A percentile compares a stretch with the other conserved stretches of the same genome.
phyloP scores from a whole-genome alignment of 228 moss, liverwort and hornwort species.

The Sphagnum fallax region DNA sequence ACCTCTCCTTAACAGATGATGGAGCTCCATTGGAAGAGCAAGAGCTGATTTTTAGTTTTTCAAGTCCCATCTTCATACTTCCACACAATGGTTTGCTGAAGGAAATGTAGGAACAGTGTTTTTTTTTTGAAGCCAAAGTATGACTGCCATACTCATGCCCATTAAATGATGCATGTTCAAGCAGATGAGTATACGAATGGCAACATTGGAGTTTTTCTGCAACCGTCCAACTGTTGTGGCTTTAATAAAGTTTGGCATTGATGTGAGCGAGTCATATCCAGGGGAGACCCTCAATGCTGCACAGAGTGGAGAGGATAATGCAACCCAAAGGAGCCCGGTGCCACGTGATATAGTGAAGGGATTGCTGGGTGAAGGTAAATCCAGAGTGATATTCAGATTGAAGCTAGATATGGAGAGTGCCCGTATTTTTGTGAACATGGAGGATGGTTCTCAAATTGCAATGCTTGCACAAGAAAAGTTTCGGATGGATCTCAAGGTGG shows the following conservation, averaged over 20 bases:
- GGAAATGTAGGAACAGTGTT: no score
- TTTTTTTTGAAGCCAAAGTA: no score
- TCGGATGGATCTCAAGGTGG: constrained; percentile 72
- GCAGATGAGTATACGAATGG: constrained; percentile 83
- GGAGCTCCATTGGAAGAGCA: no score
- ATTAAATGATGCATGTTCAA: neutral
- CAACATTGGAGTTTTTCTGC: constrained; percentile 93
- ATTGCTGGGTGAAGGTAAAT: constrained; percentile 76
- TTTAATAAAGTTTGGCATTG: constrained; percentile 81
- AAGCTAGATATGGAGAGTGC: constrained; percentile 92
- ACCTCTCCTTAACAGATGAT: no score
- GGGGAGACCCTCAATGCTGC: constrained; percentile 9
- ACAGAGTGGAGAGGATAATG: constrained; percentile 20
- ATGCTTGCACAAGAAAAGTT: constrained; percentile 82
- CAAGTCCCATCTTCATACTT: no score
- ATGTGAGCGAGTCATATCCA: constrained; percentile 58
- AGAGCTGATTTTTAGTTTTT: no score
- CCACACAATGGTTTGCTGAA: no score
- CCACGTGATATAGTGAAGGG: constrained; percentile 75
- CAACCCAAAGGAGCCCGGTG: constrained; percentile 22
- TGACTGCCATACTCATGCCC: no score
- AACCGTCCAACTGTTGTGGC: constrained; percentile 88
- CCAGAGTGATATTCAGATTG: constrained; percentile 75
- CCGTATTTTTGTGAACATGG: constrained; percentile 82
- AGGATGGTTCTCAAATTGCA: constrained; percentile 86